Evolutionary conservation across 1,284 basidiomycete species (phyloP), one percentile per base, ranked within the genome.

Genomic region (Stygiomarasmius scandens): DNA sequence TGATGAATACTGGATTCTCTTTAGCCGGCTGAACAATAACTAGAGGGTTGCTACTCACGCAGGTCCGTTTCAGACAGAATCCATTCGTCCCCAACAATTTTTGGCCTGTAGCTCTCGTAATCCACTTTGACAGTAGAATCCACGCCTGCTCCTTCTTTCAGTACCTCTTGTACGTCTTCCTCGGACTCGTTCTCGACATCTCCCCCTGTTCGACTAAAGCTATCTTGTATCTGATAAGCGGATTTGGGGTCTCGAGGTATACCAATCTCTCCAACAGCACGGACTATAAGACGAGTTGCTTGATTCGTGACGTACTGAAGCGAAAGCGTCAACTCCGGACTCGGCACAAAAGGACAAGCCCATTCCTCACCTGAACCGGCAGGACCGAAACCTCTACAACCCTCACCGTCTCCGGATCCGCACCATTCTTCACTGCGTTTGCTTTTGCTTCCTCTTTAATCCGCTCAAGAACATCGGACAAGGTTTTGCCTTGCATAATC

Each of bases 231-330:
- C 16, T 25, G 32, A 19, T 1, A 11, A 5, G 38, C 5, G 16
- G 16, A 10, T 50, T 34, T 23, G 38, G 38, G 14, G 23, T 14
- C 8, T 32, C 12, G 29, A 32, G 29, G 29, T 32, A 32, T 12
- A 32, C 63, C 22, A 69, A 69, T 25, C 61, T 82, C 79, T 11
- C 81, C 80, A 3, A 79, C 76, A 9, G 78, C 80, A 49, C 75
- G 73, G 19, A 81, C 77, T 51, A 81, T 77, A 45, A 82, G 74
- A 6, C 80, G 70, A 1, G 79, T 79, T 0, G 80, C 77, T 60
- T 80, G 76, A 61, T 81, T 82, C 0, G 78, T 79, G 24, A 82
- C 78, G 64, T 82, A 83, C 74, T 80, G 58, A 32, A 32, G 12
- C 5, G 12, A 32, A 32, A 32, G 29, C 29, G 12, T 32, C 29